Percentiles rank a stretch among this genome's conserved stretches.
These are phyloP conservation scores for Monosporozyma aerobia DNA, from an alignment of 805 yeast species.

Conservation along the genomic window DNA sequence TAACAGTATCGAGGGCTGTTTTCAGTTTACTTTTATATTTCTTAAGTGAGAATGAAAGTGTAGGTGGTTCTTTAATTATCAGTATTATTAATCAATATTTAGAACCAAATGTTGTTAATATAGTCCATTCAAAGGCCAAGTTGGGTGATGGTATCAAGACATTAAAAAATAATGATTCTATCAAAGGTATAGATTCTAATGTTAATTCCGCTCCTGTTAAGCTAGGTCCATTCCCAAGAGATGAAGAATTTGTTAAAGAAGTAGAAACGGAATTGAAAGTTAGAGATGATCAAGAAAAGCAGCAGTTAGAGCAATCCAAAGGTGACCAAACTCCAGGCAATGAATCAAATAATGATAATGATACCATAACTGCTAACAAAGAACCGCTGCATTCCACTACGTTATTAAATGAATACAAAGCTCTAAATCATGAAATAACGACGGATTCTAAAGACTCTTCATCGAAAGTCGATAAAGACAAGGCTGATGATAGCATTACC, in stretches of 20 bases:
- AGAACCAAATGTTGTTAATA: slow-evolving; percentile 36
- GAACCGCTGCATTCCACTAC: slow-evolving; percentile 20
- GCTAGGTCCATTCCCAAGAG: slow-evolving; percentile 78
- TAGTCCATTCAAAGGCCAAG: slow-evolving; percentile 27
- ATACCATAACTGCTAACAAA: neutral
- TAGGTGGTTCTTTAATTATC: slow-evolving; percentile 83
- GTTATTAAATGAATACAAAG: slow-evolving; percentile 58
- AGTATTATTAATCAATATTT: slow-evolving; percentile 80
- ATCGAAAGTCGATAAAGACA: slow-evolving; percentile 6
- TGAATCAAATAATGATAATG: neutral
- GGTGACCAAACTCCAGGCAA: neutral
- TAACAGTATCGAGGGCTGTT: slow-evolving; percentile 73
- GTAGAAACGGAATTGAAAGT: slow-evolving; percentile 74
- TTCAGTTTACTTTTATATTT: slow-evolving; percentile 77
- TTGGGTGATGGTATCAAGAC: slow-evolving; percentile 28
- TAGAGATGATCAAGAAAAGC: slow-evolving; percentile 57
- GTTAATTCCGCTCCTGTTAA: slow-evolving; percentile 43
- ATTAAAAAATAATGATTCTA: slow-evolving; percentile 21
- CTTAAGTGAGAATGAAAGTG: slow-evolving; percentile 82
- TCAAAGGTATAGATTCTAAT: slow-evolving; percentile 21
- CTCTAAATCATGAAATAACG: slow-evolving; percentile 39
- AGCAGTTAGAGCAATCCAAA: slow-evolving; percentile 18
- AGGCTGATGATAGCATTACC: slow-evolving; percentile 3
- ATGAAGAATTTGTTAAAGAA: slow-evolving; percentile 76
- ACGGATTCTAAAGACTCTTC: slow-evolving; percentile 6